phyloP scores from a whole-genome alignment of 202 grass and related monocot species.

The Setaria italica region DNA sequence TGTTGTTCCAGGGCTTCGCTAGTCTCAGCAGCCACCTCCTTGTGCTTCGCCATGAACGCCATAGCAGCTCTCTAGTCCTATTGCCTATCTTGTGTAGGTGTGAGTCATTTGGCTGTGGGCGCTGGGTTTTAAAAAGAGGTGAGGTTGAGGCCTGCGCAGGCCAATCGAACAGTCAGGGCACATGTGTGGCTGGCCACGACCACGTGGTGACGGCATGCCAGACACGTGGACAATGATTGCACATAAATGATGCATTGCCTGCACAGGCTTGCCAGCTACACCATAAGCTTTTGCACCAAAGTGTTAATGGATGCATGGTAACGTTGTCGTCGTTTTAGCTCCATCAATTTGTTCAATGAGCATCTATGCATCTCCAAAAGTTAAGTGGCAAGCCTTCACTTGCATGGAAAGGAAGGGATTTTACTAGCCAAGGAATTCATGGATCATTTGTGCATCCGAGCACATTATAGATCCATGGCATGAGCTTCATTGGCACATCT shows the following conservation, averaged over 20 bases:
- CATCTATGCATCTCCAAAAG: too few relatives aligned
- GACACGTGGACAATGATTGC: constrained; percentile 39
- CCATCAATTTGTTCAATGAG: background rate
- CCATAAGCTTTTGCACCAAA: background rate
- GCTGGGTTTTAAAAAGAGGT: constrained; percentile 14
- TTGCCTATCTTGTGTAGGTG: background rate
- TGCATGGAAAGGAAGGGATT: too few relatives aligned
- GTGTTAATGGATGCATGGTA: background rate
- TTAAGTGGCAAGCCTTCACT: too few relatives aligned
- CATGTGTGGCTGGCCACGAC: constrained; percentile 27
- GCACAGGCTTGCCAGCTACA: background rate
- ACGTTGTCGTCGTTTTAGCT: background rate
- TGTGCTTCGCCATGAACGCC: constrained; percentile 36
- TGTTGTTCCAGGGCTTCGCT: constrained; percentile 57
- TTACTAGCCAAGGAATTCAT: too few relatives aligned
- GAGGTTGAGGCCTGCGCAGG: background rate
- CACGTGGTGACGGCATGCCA: constrained; percentile 44
- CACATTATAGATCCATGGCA: too few relatives aligned
- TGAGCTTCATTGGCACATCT: too few relatives aligned
- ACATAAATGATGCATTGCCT: background rate
- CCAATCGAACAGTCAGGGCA: constrained; percentile 48
- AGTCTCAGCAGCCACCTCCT: constrained; percentile 50
- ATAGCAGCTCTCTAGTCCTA: background rate
- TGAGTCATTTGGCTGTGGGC: background rate
- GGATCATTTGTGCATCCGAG: too few relatives aligned